These are phyloP conservation scores for Malassezia equina DNA, from an alignment of 1,284 basidiomycete species.

Conservation along the genomic window DNA sequence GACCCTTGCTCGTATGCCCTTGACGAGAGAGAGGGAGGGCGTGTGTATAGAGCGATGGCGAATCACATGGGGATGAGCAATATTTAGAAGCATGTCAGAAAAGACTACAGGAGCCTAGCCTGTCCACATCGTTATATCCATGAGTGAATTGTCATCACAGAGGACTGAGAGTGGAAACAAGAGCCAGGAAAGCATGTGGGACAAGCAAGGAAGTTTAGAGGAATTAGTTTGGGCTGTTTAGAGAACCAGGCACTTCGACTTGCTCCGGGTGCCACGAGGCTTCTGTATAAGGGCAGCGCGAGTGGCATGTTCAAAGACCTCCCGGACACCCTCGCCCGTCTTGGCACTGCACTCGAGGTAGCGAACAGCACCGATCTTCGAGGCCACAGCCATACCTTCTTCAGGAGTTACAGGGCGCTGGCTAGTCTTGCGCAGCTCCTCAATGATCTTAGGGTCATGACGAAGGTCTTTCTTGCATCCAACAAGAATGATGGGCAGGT, in stretches of 20 bases:
- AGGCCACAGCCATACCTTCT: conserved; percentile 67
- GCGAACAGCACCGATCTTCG: conserved; percentile 76
- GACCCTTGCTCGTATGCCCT: too few relatives aligned
- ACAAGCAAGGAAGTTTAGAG: neutral
- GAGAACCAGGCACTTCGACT: conserved; percentile 55
- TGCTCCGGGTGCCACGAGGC: conserved; percentile 48
- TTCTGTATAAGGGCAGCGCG: conserved; percentile 61
- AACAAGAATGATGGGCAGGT: conserved; percentile 76
- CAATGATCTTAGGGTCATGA: conserved; percentile 48
- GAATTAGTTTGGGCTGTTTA: conserved; percentile 45
- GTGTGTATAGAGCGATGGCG: neutral
- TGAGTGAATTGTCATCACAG: neutral
- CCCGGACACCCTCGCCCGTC: conserved; percentile 76
- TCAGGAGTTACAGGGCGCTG: conserved; percentile 46
- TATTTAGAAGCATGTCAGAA: neutral
- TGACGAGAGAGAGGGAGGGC: too few relatives aligned
- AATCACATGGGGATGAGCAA: neutral
- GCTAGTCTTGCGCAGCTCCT: conserved; percentile 47
- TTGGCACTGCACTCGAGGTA: conserved; percentile 86
- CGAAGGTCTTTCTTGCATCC: conserved; percentile 65
- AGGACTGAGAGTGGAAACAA: neutral
- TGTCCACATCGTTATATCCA: neutral
- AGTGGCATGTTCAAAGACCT: conserved; percentile 83
- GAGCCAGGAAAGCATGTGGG: neutral
- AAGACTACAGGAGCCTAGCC: neutral